Evolutionary conservation across 2,329 filamentous ascomycete genomes (phyloP), one percentile per base, ranked within the genome.

Genomic region (Epichloe sp.): DNA sequence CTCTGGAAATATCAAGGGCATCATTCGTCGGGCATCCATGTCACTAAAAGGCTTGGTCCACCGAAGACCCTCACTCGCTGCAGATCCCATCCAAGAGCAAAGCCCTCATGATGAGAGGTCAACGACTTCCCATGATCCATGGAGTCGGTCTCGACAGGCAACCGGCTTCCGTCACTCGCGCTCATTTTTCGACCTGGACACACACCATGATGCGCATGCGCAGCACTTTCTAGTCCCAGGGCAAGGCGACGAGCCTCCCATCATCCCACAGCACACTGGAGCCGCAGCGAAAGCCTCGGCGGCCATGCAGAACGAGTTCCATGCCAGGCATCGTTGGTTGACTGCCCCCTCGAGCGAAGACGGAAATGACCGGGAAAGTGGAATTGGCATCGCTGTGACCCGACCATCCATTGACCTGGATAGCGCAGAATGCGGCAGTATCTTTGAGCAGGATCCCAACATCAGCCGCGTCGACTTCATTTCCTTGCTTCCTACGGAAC

Each of bases 251-350:
- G 77, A 76, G 52, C 80, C 80, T 4, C 80, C 80, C 0, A 66
- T 81, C 52, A 82, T 84, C 31, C 80, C 80, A 3, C 68, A 68
- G 11, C 74, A 80, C 50, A 77, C 73, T 0, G 80, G 80, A 37
- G 76, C 73, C n/a, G 79, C 78, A 2, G 79, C 79, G 34, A 79
- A 81, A 52, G 77, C 80, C 7, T 75, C 79, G 0, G 79, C 76
- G 3, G 79, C 78, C 11, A 70, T 78, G 51, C 77, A 82, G 57
- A 80, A 80, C 57, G 75, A 79, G 49, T 71, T 68, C 44, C 57
- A 71, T 5, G 64, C 63, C 4, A 61, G 65, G 42, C 54, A 68
- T 63, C 67, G 70, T 47, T 71, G 73, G 65, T 60, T 78, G 7
- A 62, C 69, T 8, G 63, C 66, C 4, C 58, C 62, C 19, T 58